These are phyloP conservation scores for Planoprotostelium fungivorum DNA, from an alignment of 78 protist species.

Conservation along the genomic window DNA sequence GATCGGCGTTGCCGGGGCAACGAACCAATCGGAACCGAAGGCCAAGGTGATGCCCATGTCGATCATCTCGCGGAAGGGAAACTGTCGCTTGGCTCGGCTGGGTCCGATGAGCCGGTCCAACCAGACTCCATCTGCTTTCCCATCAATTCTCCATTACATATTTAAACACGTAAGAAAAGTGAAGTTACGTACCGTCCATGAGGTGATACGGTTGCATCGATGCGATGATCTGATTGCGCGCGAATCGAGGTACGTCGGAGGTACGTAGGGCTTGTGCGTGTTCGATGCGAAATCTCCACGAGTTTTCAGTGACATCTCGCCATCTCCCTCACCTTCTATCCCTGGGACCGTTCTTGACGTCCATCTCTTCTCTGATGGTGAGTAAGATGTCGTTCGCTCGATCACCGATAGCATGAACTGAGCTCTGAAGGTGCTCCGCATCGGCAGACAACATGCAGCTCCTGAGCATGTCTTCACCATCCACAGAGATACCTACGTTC, in stretches of 20 bases:
- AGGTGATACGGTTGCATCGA: neutral
- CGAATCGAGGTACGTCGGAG: neutral
- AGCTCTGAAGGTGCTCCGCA: neutral
- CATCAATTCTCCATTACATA: no score
- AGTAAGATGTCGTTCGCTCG: neutral
- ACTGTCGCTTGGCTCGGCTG: neutral
- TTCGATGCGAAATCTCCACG: neutral
- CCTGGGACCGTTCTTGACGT: neutral
- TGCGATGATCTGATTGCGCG: neutral
- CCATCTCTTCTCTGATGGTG: neutral
- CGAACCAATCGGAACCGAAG: conserved; percentile 8
- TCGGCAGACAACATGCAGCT: neutral
- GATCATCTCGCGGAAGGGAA: neutral
- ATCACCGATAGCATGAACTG: neutral
- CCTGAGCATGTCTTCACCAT: neutral
- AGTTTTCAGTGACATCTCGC: neutral
- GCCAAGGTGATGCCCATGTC: neutral
- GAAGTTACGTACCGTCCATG: neutral
- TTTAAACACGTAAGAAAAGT: neutral
- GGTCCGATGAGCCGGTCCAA: neutral
- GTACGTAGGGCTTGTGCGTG: neutral
- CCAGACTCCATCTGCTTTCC: neutral
- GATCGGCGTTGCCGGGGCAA: neutral
- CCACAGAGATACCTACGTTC: neutral
- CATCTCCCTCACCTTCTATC: neutral